A percentile compares a stretch with the other conserved stretches of the same genome.
Evolutionary conservation across 2,329 filamentous ascomycete species (phyloP).

Genomic region (Monilinia polystroma): DNA sequence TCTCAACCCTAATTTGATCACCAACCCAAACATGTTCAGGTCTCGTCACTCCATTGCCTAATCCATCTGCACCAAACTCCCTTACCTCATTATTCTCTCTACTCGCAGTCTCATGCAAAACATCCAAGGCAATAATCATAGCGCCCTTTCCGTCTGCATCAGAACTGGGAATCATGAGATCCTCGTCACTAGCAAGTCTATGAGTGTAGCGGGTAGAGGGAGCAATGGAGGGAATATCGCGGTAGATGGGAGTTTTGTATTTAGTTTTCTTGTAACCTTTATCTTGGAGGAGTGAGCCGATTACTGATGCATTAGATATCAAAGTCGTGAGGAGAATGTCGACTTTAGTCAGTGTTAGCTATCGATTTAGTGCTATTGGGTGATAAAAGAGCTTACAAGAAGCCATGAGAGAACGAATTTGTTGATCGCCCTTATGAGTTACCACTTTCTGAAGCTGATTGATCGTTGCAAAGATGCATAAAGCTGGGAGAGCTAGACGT

Average conservation of each 20-base stretch:
- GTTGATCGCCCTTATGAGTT: conserved; percentile 66
- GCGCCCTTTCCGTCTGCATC: background rate
- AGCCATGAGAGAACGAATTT: conserved; percentile 81
- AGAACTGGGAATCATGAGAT: conserved; percentile 8
- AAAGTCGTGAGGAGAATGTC: conserved; percentile 85
- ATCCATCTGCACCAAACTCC: background rate
- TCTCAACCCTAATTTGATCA: conserved; percentile 18
- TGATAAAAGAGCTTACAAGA: conserved; percentile 46
- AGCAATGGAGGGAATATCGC: background rate
- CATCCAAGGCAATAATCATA: conserved; percentile 1
- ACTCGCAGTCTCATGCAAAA: background rate
- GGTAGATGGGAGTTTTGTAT: conserved; percentile 49
- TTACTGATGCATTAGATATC: conserved; percentile 84
- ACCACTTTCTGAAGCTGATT: conserved; percentile 78
- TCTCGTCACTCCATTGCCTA: background rate
- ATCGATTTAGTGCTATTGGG: background rate
- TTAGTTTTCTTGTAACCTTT: conserved; percentile 85
- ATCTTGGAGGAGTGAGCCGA: conserved; percentile 88
- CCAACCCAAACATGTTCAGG: conserved; percentile 6
- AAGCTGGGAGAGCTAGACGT: conserved; percentile 52
- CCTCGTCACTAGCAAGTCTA: conserved; percentile 9
- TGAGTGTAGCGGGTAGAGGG: conserved; percentile 5
- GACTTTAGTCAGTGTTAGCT: conserved; percentile 41
- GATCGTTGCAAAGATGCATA: conserved; percentile 73
- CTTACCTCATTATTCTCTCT: background rate